phyloP scores from a whole-genome alignment of 768 basidiomycete genomes.

The Leccinum imitatum region DNA sequence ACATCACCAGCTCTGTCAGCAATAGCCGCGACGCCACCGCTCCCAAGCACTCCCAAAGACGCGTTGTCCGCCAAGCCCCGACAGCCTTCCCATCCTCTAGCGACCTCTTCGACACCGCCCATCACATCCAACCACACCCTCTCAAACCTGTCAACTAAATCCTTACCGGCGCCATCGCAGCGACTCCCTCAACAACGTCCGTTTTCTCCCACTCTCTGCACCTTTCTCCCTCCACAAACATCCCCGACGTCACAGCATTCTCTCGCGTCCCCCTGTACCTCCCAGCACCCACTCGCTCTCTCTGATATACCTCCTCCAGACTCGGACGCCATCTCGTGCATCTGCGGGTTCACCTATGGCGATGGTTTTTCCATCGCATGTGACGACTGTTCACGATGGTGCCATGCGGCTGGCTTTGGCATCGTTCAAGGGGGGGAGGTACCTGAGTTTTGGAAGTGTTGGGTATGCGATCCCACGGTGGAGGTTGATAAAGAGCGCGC shows the following conservation, averaged over 20 bases:
- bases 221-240: conserved; percentile 15
- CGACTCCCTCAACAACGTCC: conserved; percentile 16
- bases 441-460: conserved; percentile 78
- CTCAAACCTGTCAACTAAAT: conserved; percentile 14
- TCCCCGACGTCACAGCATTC: conserved; percentile 14
- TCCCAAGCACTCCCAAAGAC: conserved; percentile 9
- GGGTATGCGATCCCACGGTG: conserved; percentile 54
- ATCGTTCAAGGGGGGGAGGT: conserved; percentile 53
- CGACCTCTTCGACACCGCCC: conserved; percentile 19
- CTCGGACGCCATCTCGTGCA: conserved; percentile 62
- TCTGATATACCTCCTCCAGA: conserved; percentile 28
- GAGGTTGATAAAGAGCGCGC: conserved; percentile 50
- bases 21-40: conserved; percentile 9
- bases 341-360: conserved; percentile 71
- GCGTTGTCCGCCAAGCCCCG: conserved; percentile 11
- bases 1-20: conserved; percentile 22
- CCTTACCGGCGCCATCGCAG: conserved; percentile 13
- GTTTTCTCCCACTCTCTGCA: conserved; percentile 19
- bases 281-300: conserved; percentile 18
- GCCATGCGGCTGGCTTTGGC: conserved; percentile 77
- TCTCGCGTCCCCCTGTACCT: conserved; percentile 22
- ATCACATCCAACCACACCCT: conserved; percentile 9
- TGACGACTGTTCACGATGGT: conserved; percentile 80
- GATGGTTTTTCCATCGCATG: conserved; percentile 88
- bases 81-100: conserved; percentile 19